phyloP scores from a whole-genome alignment of 2,329 filamentous ascomycete genomes.

The Bimuria novae-zelandiae region DNA sequence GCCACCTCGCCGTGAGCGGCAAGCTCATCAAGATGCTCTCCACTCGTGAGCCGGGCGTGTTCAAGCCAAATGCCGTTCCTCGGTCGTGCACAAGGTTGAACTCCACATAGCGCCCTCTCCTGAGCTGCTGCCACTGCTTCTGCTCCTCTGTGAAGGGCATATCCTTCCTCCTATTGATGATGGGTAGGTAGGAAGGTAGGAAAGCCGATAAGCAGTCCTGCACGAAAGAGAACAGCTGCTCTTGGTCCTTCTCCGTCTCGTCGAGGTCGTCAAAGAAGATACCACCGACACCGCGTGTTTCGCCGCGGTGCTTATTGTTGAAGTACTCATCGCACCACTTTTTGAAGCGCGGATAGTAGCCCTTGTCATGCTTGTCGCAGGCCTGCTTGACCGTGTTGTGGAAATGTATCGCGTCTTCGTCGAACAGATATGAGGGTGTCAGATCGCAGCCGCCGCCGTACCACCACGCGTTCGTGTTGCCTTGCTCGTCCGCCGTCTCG shows the following conservation, averaged over 20 bases:
- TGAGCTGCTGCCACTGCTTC: constrained; percentile 95
- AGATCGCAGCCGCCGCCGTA: constrained; percentile 95
- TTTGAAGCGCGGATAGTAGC: constrained; percentile 94
- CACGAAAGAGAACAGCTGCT: constrained; percentile 87
- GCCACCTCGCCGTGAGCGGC: constrained; percentile 89
- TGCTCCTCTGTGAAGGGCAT: constrained; percentile 86
- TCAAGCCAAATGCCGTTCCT: constrained; percentile 90
- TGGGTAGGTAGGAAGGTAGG: constrained; percentile 87
- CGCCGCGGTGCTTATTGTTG: constrained; percentile 85
- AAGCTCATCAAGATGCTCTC: constrained; percentile 98
- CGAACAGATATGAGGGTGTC: constrained; percentile 91
- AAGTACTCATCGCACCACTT: constrained; percentile 99
- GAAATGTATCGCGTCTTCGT: constrained; percentile 97
- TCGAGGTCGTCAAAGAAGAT: constrained; percentile 99
- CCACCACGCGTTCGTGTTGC: constrained; percentile 89
- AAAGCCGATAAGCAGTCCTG: constrained; percentile 86
- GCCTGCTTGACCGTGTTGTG: constrained; percentile 90
- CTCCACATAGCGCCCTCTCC: constrained; percentile 94
- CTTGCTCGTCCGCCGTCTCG: constrained; percentile 86
- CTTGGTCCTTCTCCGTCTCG: constrained; percentile 80
- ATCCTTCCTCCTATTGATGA: constrained; percentile 84
- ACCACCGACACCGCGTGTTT: constrained; percentile 85
- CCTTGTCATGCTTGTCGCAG: constrained; percentile 90
- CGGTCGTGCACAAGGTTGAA: constrained; percentile 98
- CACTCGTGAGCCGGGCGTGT: constrained; percentile 86